A percentile compares a stretch with the other conserved stretches of the same genome.
Evolutionary conservation across 768 basidiomycete genomes (phyloP).

Genomic region (Sistotremastrum niveocremeum): DNA sequence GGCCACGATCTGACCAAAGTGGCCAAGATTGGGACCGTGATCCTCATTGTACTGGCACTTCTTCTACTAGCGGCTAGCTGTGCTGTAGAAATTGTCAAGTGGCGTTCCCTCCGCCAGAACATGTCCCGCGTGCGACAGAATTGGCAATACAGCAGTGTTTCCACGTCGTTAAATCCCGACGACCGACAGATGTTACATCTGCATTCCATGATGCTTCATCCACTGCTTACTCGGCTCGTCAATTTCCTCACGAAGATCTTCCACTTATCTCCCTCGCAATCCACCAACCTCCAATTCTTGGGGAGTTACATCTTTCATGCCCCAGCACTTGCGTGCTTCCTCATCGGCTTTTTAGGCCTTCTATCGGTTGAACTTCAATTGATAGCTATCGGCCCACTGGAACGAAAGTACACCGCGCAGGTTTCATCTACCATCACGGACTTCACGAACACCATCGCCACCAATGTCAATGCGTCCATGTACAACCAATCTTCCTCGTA

Average conservation of each 20-base stretch:
- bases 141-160: slow-evolving; percentile 29
- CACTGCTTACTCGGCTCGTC: slow-evolving; percentile 53
- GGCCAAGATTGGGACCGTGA: slow-evolving; percentile 63
- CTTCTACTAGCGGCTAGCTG: slow-evolving; percentile 63
- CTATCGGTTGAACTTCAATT: slow-evolving; percentile 82
- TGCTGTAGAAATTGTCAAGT: slow-evolving; percentile 80
- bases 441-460: slow-evolving; percentile 59
- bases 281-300: slow-evolving; percentile 75
- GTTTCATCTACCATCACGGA: slow-evolving; percentile 47
- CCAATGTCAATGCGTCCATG: slow-evolving; percentile 73
- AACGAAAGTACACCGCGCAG: slow-evolving; percentile 47
- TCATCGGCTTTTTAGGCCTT: slow-evolving; percentile 86
- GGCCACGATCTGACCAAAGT: slow-evolving; percentile 66
- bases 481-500: slow-evolving; percentile 67
- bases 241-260: slow-evolving; percentile 38
- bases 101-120: slow-evolving; percentile 55
- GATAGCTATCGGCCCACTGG: slow-evolving; percentile 60
- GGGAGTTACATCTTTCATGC: slow-evolving; percentile 85
- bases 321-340: slow-evolving; percentile 79
- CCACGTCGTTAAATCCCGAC: slow-evolving; percentile 46
- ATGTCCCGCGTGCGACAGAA: slow-evolving; percentile 61
- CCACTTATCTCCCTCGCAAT: slow-evolving; percentile 43
- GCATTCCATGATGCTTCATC: slow-evolving; percentile 53
- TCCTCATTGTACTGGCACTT: slow-evolving; percentile 60
- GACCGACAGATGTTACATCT: slow-evolving; percentile 75